Percentiles rank a stretch among this genome's conserved stretches.
phyloP scores from a whole-genome alignment of 306 rosid species.

The Begonia masoniana region DNA sequence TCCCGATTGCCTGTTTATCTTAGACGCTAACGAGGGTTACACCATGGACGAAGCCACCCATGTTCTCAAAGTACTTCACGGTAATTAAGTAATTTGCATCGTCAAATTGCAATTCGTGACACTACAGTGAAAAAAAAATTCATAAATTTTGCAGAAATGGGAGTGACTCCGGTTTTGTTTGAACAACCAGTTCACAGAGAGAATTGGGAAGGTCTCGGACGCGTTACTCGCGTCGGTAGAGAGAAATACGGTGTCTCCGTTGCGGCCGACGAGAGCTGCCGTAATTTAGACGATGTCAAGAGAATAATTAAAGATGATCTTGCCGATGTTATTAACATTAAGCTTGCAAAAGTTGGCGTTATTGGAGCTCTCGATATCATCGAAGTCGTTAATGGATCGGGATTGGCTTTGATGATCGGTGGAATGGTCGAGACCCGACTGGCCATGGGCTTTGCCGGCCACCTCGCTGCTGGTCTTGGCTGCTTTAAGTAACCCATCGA shows the following conservation, averaged over 20 bases:
- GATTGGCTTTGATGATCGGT: conserved; percentile 67
- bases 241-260: conserved; percentile 67
- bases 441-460: conserved; percentile 90
- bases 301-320: conserved; percentile 57
- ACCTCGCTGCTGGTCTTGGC: conserved; percentile 88
- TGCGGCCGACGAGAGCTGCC: conserved; percentile 96
- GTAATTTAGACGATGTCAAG: conserved; percentile 50
- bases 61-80: conserved; percentile 72
- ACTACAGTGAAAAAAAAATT: too few species aligned
- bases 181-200: conserved; percentile 96
- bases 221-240: conserved; percentile 46
- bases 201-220: conserved; percentile 96
- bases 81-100: conserved; percentile 14
- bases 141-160: conserved; percentile 45
- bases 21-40: conserved; percentile 94
- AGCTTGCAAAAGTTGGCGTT: conserved; percentile 85
- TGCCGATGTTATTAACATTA: conserved; percentile 71
- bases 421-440: conserved; percentile 93
- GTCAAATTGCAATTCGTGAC: too few species aligned
- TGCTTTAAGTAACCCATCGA: conserved; percentile 49
- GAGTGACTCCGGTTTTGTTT: conserved; percentile 68
- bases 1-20: conserved; percentile 67
- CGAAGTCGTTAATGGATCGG: conserved; percentile 46
- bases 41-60: conserved; percentile 66
- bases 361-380: conserved; percentile 71